Evolutionary conservation across 2,329 filamentous ascomycete genomes (phyloP).

Genomic region (Beauveria australis): DNA sequence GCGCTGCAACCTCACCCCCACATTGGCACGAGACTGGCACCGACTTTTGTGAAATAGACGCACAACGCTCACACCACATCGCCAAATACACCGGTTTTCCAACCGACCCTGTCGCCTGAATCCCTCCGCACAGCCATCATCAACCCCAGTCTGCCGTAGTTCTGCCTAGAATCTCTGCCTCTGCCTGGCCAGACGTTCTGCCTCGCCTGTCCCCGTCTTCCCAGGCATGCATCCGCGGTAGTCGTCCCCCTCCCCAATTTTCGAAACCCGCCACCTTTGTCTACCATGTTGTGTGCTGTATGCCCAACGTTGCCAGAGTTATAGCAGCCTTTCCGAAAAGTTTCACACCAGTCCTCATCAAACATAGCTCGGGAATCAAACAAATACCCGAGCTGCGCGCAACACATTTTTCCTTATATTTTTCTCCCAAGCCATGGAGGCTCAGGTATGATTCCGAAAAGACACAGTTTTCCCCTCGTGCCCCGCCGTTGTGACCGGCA

Average conservation of each 20-base stretch:
- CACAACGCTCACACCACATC: conserved; percentile 17
- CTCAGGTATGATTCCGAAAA: conserved; percentile 31
- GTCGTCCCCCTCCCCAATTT: conserved; percentile 24
- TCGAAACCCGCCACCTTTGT: conserved; percentile 5
- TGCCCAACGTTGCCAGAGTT: conserved; percentile 33
- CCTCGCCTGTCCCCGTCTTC: conserved; percentile 15
- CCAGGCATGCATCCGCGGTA: conserved; percentile 34
- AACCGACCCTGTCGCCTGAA: background rate
- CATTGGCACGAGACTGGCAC: conserved; percentile 31
- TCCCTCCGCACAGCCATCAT: background rate
- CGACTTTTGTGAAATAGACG: conserved; percentile 35
- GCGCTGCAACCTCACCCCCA: conserved; percentile 20
- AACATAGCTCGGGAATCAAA: background rate
- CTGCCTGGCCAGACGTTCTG: conserved; percentile 16
- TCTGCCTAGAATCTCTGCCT: conserved; percentile 10
- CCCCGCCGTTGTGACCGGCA: conserved; percentile 1
- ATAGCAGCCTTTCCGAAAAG: conserved; percentile 30
- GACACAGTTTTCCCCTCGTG: conserved; percentile 7
- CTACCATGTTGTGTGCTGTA: conserved; percentile 35
- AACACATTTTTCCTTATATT: conserved; percentile 12
- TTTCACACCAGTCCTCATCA: background rate
- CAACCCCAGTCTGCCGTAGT: background rate
- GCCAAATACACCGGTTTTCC: conserved; percentile 2
- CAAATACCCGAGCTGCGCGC: conserved; percentile 11
- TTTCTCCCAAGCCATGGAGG: conserved; percentile 34